Evolutionary conservation across 179 eudicot species (phyloP), one percentile per base, ranked within the genome.

Genomic region (Corrigiola litoralis): DNA sequence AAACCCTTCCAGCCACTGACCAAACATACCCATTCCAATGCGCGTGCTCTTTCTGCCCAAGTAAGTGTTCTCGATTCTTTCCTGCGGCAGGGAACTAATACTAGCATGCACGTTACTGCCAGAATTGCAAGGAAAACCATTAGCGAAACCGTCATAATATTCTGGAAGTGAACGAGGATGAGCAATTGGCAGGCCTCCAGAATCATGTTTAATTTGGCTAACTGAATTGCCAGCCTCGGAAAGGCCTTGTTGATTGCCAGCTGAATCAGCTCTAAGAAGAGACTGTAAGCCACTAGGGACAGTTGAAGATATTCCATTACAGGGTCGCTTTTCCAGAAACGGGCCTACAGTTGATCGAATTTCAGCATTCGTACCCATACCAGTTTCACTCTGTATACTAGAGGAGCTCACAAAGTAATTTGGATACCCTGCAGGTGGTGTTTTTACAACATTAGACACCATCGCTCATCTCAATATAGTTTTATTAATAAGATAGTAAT

Each of bases 141-240:
- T 82, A 67, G 83, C 59, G 55, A 81, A 52, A 69, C 85, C 80
- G 51, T 82, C 83, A 47, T 66, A 78, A 72, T 77, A 78, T 37
- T 79, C 87, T 2, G 92, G 88, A 44, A 77, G 82, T 20, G 97
- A 87, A 75, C 79, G 83, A 60, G 89, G 88, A 79, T 83, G 81
- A 73, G 78, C 73, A 68, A 49, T 71, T 28, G 73, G 65, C 48
- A 64, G 27, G 34, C 79, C 77, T 20, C 50, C 81, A 16, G 69
- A 70, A 59, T 71, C 85, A 70, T 71, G 63, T 17, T 72, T 77
- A 44, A 63, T 61, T 34, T 76, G 84, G 60, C 63, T 66, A 51
- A 55, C 71, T 37, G 75, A 63, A 58, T 65, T 78, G 33, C 73
- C 55, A 44, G 83, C 45, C 52, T 80, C 80, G 25, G 79, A 51